phyloP scores from a whole-genome alignment of 768 basidiomycete species.

The Mycena metata region DNA sequence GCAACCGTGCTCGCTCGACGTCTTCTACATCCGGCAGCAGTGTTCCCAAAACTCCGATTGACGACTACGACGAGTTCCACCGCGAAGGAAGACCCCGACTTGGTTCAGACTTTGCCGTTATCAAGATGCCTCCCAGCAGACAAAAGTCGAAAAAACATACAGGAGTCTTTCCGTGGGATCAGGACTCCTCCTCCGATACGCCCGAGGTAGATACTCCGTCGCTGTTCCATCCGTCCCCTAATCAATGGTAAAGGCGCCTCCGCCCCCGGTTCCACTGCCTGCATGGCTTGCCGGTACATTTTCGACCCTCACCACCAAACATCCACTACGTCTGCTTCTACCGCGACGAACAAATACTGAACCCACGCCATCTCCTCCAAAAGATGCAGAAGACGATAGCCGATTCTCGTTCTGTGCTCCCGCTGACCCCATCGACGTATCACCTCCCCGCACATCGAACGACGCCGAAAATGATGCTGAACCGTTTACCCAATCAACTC shows the following conservation, averaged over 20 bases:
- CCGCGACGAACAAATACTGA: constrained; percentile 37
- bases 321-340: constrained; percentile 52
- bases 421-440: constrained; percentile 23
- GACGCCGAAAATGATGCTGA: constrained; percentile 24
- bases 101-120: constrained; percentile 56
- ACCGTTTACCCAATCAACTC: constrained; percentile 13
- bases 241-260: constrained; percentile 10
- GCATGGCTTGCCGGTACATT: constrained; percentile 59
- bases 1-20: constrained; percentile 53
- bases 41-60: constrained; percentile 56
- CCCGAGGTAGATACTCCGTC: constrained; percentile 1
- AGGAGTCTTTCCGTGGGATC: constrained; percentile 25
- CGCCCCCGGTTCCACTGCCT: constrained; percentile 49
- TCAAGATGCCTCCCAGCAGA: constrained; percentile 52
- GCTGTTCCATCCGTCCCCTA: neutral
- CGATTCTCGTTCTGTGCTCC: constrained; percentile 26
- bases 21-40: constrained; percentile 62
- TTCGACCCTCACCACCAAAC: constrained; percentile 47
- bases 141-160: constrained; percentile 3
- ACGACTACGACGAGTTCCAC: constrained; percentile 50
- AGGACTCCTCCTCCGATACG: constrained; percentile 31
- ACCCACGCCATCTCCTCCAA: constrained; percentile 15
- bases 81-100: constrained; percentile 47
- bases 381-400: constrained; percentile 7
- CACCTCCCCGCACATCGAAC: constrained; percentile 9